Base-by-base conservation (phyloP, 2,329 filamentous ascomycete species). In the Stagonosporopsis chrysanthemi region DNA sequence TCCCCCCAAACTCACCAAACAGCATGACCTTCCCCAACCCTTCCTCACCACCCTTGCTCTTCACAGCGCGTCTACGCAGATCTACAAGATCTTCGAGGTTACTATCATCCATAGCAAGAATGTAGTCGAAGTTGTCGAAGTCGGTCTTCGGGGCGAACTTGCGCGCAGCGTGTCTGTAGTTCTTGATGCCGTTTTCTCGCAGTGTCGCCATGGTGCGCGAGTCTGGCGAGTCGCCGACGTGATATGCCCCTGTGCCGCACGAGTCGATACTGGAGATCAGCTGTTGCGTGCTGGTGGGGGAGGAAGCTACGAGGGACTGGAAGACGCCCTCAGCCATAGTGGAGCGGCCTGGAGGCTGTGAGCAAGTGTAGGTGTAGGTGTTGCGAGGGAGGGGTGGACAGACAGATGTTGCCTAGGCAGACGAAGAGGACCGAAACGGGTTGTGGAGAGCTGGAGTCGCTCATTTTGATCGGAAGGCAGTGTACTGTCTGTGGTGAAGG, bases 291-390 rank as follows among this genome's bases (percentile, higher is more conserved):
- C 68, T 42, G 6, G 64, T 36, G 69, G 86, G 87, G 23, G 85
- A 81, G 43, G 84, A 77, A 56, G 88, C 66, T 8, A 78, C 84
- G 38, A 95, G 80, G 58, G 88, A 85, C 56, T 87, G 86, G 79
- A 99, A 98, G 64, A 97, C 90, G 46, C 91, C 95, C 81, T 98
- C 94, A 42, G 93, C 92, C 95, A 99, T 98, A 29, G 95, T 91
- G 7, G 92, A 97, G 59, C 86, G 85, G 71, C 85, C 83, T 84
- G 58, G 40, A 52, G 85, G 83, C 75, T 31, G 19, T 50, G 22
- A 53, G 46, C 36, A 28, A 3, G 12, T 1, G 19, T 17, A 41
- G 3, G 3, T 28, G 28, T 5, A 9, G 7, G 19, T 19, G 19
- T 19, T 6, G 47, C 46, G 41, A 45, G 47, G 52, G 12, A 17